Conservation (phyloP, 2,329 filamentous ascomycete genomes). For the Venturia carpophila region DNA sequence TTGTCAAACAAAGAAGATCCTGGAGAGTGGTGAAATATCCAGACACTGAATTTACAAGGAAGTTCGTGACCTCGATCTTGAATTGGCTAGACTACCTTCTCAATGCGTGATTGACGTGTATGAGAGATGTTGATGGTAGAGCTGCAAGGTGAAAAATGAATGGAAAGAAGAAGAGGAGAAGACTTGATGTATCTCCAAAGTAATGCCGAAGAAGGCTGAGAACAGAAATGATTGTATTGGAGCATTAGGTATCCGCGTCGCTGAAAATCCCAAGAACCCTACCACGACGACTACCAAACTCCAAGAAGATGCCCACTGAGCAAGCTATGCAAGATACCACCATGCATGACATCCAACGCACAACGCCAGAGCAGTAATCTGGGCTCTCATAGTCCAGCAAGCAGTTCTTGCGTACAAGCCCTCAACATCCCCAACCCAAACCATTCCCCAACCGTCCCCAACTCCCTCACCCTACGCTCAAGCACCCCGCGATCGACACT, state of each 20-base stretch:
- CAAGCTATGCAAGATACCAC: neutral
- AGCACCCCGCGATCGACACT: constrained; percentile 59
- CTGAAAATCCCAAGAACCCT: no score
- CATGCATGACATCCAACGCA: neutral
- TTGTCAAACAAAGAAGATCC: no score
- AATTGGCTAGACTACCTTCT: no score
- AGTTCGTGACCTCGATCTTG: no score
- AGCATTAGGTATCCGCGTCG: neutral
- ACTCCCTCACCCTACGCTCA: constrained; percentile 57
- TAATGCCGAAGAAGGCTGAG: neutral
- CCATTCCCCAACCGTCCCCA: constrained; percentile 65
- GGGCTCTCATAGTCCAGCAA: constrained; percentile 34
- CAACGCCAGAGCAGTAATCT: neutral
- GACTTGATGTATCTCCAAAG: neutral
- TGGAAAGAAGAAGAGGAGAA: neutral
- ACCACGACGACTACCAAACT: neutral
- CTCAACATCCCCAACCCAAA: constrained; percentile 78
- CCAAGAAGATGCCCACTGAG: neutral
- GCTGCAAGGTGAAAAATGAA: no score
- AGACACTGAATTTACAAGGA: no score
- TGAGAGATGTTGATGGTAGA: no score
- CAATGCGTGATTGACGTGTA: no score
- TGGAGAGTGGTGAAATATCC: no score
- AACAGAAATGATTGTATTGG: neutral
- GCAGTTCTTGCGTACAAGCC: constrained; percentile 61